These are phyloP conservation scores for Floccularia luteovirens DNA, from an alignment of 768 basidiomycete genomes.

Conservation along the genomic window DNA sequence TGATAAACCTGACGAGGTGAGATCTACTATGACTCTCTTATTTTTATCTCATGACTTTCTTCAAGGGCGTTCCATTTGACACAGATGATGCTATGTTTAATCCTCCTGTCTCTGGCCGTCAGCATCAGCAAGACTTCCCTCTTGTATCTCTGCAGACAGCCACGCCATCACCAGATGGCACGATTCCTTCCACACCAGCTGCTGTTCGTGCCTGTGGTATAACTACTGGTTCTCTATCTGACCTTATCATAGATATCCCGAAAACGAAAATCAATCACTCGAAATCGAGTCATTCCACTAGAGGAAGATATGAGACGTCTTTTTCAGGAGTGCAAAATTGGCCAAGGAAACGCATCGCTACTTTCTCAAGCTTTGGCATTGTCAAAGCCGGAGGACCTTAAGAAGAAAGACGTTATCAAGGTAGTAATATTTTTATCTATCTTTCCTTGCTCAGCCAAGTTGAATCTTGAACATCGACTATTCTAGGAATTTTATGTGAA, in stretches of 20 bases:
- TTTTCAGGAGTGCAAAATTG: constrained; percentile 81
- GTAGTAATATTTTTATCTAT: constrained; percentile 28
- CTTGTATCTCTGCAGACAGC: constrained; percentile 28
- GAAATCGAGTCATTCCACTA: constrained; percentile 47
- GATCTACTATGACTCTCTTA: constrained; percentile 8
- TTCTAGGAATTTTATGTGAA: constrained; percentile 75
- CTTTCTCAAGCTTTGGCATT: constrained; percentile 64
- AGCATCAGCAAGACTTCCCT: constrained; percentile 29
- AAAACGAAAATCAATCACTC: constrained; percentile 29
- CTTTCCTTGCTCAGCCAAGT: background rate
- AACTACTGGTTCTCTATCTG: constrained; percentile 6
- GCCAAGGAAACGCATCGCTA: constrained; percentile 70
- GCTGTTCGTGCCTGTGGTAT: constrained; percentile 13
- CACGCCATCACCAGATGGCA: constrained; percentile 19
- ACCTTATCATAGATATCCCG: constrained; percentile 13
- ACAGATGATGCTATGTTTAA: constrained; percentile 76
- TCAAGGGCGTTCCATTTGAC: constrained; percentile 69
- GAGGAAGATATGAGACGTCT: constrained; percentile 83
- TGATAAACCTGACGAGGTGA: constrained; percentile 76
- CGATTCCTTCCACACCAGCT: constrained; percentile 16
- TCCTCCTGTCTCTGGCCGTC: constrained; percentile 41
- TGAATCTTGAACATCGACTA: background rate
- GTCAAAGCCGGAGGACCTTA: constrained; percentile 65
- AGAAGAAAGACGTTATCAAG: constrained; percentile 56
- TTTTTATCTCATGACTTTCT: background rate